Conservation (phyloP, 2,329 filamentous ascomycete genomes). For the Colletotrichum sublineola region DNA sequence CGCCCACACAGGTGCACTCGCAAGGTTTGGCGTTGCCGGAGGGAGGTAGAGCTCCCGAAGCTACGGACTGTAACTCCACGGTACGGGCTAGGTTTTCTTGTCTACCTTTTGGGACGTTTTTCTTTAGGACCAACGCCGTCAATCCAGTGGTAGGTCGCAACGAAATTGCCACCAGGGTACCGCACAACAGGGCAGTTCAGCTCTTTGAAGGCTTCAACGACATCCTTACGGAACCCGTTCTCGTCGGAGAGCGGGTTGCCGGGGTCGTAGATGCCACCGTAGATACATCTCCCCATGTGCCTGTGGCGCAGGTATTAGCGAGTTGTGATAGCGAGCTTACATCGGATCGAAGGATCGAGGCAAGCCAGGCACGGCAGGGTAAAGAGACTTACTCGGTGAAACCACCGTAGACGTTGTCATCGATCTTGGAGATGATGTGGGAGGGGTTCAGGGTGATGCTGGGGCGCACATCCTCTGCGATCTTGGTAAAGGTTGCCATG, state of each 20-base stretch:
- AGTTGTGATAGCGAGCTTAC: background rate
- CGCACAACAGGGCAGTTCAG: constrained; percentile 82
- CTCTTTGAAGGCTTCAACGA: constrained; percentile 79
- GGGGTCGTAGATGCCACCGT: constrained; percentile 87
- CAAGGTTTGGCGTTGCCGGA: background rate
- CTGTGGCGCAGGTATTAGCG: constrained; percentile 55
- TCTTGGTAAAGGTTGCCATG: constrained; percentile 82
- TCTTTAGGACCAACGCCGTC: constrained; percentile 84
- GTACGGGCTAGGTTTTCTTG: too few species aligned
- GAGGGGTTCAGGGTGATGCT: constrained; percentile 75
- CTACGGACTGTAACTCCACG: background rate
- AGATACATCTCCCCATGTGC: constrained; percentile 91
- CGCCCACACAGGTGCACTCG: background rate
- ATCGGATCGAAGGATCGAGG: background rate
- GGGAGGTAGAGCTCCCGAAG: too few species aligned
- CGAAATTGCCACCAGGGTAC: constrained; percentile 88
- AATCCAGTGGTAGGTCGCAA: constrained; percentile 87
- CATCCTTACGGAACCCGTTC: constrained; percentile 83
- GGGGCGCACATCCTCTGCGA: constrained; percentile 70
- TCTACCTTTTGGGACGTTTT: constrained; percentile 66
- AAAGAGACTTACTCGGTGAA: constrained; percentile 78
- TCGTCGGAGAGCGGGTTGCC: constrained; percentile 79
- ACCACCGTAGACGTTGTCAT: constrained; percentile 85
- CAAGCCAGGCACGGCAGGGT: background rate
- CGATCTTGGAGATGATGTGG: constrained; percentile 78